Evolutionary conservation across 2,329 filamentous ascomycete genomes (phyloP), one percentile per base, ranked within the genome.

Genomic region (Mollisiaceae sp.): DNA sequence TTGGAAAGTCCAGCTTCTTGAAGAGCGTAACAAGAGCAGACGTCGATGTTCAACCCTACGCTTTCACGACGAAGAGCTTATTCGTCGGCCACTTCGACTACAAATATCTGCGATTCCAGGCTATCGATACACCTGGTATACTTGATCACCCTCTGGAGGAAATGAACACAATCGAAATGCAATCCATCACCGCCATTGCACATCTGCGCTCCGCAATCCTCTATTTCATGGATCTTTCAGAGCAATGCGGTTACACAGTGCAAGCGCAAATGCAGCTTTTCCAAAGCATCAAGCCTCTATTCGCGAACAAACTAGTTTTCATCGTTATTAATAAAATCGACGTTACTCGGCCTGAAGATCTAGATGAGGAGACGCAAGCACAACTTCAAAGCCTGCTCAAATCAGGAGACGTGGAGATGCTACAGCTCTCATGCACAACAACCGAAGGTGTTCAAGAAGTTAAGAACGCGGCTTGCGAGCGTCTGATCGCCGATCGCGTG

Each of bases 121-220:
- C 93, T 35, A 97, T 99, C 73, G 95, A 99, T 80, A 99, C 95
- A 12, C 94, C 94, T n/a, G 95, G 95, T 84, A 97, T 99, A 72
- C 83, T 99, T 67, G 95, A 99, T 74, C 95, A 99, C 78, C 94
- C 94, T 41, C 87, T 99, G 9, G 95, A 98, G 81, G 95, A 98
- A 82, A 99, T 98, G 95, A 97, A 97, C 82, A 98, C 95, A 3
- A 99, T 99, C 77, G 95, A 99, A 81, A 98, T 98, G 93, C 95
- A 98, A 83, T 91, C 91, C 68, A 97, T 99, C 72, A 98, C 94
- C 20, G 95, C 96, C 12, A 97, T 99, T 81, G 95, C 95, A 60
- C 96, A 99, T 83, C 84, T 99, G 77, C 88, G 94, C 74, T 96
- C 94, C 50, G 94, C 94, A 64, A 96, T 99, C 70, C 84, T 98